These are phyloP conservation scores for Bretschneidera sinensis DNA, from an alignment of 345 rosid species.

Conservation along the genomic window DNA sequence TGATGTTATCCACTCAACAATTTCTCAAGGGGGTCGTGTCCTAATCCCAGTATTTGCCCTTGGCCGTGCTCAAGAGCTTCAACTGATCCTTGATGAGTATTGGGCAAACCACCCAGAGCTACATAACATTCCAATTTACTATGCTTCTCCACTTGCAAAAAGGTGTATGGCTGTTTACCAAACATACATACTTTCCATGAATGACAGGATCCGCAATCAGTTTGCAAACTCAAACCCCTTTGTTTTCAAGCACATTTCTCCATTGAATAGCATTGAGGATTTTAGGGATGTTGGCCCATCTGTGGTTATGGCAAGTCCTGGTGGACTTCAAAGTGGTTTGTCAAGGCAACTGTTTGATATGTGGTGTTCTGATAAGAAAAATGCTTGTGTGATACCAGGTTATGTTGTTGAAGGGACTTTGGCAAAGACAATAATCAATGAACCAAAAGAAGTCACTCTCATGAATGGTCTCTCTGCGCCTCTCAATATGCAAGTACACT, in stretches of 20 bases:
- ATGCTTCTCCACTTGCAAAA: conserved; percentile 92
- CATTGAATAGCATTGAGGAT: conserved; percentile 77
- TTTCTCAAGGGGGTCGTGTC: conserved; percentile 91
- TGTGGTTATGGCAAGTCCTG: conserved; percentile 93
- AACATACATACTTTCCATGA: conserved; percentile 92
- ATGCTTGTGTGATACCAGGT: conserved; percentile 81
- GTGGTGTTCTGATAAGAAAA: conserved; percentile 93
- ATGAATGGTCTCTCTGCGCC: conserved; percentile 91
- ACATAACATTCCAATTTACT: conserved; percentile 85
- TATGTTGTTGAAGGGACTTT: conserved; percentile 79
- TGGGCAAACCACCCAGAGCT: conserved; percentile 87
- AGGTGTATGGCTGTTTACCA: conserved; percentile 96
- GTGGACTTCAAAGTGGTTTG: conserved; percentile 86
- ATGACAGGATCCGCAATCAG: conserved; percentile 84
- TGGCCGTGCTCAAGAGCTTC: conserved; percentile 84
- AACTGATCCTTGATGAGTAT: conserved; percentile 79
- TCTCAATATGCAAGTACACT: conserved; percentile 85
- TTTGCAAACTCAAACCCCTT: conserved; percentile 89
- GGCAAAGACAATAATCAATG: conserved; percentile 77
- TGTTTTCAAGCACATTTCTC: conserved; percentile 80
- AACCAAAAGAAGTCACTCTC: conserved; percentile 89
- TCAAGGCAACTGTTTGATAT: conserved; percentile 84
- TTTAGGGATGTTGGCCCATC: conserved; percentile 88
- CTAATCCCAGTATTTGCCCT: conserved; percentile 77
- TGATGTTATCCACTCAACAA: conserved; percentile 78